Evolutionary conservation across 2,329 filamentous ascomycete genomes (phyloP).

Genomic region (Fusarium bactridioides): DNA sequence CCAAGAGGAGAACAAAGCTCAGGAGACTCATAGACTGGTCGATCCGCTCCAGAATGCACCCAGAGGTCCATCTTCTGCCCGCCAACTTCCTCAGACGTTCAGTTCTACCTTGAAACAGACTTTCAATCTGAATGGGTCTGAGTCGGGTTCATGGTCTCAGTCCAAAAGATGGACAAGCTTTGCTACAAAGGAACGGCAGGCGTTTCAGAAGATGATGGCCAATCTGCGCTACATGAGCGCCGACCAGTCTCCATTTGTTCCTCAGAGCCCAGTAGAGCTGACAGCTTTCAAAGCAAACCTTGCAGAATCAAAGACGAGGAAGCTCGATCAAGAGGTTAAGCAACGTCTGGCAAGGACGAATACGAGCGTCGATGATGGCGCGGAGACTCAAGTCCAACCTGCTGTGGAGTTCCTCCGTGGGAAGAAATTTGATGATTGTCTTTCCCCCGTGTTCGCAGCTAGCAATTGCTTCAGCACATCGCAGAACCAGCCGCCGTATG

Average conservation of each 20-base stretch:
- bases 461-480: constrained; percentile 46
- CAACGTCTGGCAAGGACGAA: constrained; percentile 32
- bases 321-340: constrained; percentile 39
- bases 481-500: constrained; percentile 13
- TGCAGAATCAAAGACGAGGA: constrained; percentile 39
- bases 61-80: constrained; percentile 12
- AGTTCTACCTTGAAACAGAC: constrained; percentile 10
- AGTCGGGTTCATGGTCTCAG: constrained; percentile 48
- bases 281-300: constrained; percentile 45
- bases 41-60: constrained; percentile 15
- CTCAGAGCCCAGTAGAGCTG: constrained; percentile 46
- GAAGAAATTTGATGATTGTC: constrained; percentile 38
- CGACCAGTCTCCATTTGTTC: constrained; percentile 49
- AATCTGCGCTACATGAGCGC: constrained; percentile 48
- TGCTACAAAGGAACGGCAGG: constrained; percentile 44
- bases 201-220: constrained; percentile 48
- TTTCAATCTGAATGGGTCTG: not conserved
- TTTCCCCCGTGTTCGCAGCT: constrained; percentile 47
- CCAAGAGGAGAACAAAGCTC: not conserved
- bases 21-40: not conserved
- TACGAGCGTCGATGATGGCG: constrained; percentile 16
- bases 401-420: constrained; percentile 40
- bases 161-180: constrained; percentile 52
- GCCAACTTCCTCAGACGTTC: constrained; percentile 5
- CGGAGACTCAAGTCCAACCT: not conserved